A percentile compares a stretch with the other conserved stretches of the same genome.
These are phyloP conservation scores for Psophocarpus tetragonolobus DNA, from an alignment of 306 rosid genomes.

Conservation along the genomic window DNA sequence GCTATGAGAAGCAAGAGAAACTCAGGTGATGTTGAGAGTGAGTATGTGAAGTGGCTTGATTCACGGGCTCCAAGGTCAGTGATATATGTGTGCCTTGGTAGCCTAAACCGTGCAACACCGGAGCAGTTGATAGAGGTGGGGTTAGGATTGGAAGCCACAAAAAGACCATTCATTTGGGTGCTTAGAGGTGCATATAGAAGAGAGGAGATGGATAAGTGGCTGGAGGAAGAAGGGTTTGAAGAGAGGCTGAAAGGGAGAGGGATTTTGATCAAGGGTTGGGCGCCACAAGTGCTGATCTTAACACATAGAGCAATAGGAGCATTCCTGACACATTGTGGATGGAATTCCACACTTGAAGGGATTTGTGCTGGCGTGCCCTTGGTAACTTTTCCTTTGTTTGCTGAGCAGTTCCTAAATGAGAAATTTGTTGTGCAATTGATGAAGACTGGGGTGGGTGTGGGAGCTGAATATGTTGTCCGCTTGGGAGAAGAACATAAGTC, in stretches of 20 bases:
- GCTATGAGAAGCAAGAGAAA: neutral
- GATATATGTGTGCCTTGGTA: slow-evolving; percentile 61
- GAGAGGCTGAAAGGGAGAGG: slow-evolving; percentile 48
- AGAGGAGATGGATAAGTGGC: neutral
- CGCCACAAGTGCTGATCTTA: slow-evolving; percentile 51
- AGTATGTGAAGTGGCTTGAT: slow-evolving; percentile 46
- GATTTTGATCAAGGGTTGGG: slow-evolving; percentile 58
- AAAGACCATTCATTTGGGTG: slow-evolving; percentile 19
- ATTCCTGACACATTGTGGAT: slow-evolving; percentile 55
- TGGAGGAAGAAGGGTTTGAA: neutral
- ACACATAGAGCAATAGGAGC: slow-evolving; percentile 51
- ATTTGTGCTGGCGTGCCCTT: slow-evolving; percentile 48
- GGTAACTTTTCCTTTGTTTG: slow-evolving; percentile 55
- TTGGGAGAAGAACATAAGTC: neutral
- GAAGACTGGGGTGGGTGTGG: slow-evolving; percentile 32
- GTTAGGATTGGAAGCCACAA: slow-evolving; percentile 56
- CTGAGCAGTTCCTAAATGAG: slow-evolving; percentile 50
- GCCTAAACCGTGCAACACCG: slow-evolving; percentile 42
- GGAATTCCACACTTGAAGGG: slow-evolving; percentile 39
- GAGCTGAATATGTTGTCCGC: slow-evolving; percentile 32
- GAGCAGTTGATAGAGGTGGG: slow-evolving; percentile 53
- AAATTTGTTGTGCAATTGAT: slow-evolving; percentile 39
- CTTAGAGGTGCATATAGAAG: neutral
- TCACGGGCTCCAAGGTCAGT: slow-evolving; percentile 39
- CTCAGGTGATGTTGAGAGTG: neutral